A percentile compares a stretch with the other conserved stretches of the same genome.
Conservation (phyloP, 805 yeast species). For the Myxozyma vanderwaltii region DNA sequence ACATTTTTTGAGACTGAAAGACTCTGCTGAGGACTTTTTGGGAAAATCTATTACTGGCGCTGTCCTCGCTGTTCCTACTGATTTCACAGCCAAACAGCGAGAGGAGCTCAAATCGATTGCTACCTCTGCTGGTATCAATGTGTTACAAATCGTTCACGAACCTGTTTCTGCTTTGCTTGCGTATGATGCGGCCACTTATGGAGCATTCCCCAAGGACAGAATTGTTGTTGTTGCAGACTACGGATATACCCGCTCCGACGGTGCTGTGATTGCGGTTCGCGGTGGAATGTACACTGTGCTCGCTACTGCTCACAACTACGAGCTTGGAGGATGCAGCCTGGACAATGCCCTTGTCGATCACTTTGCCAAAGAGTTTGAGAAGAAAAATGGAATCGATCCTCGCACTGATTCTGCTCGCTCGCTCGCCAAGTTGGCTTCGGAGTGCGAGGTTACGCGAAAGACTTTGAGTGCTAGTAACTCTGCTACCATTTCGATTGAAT, state of each 20-base stretch:
- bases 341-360: slow-evolving; percentile 78
- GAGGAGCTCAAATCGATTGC: slow-evolving; percentile 63
- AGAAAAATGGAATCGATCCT: slow-evolving; percentile 81
- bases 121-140: slow-evolving; percentile 70
- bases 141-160: slow-evolving; percentile 86
- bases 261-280: slow-evolving; percentile 88
- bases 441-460: slow-evolving; percentile 81
- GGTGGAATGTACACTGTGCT: slow-evolving; percentile 91
- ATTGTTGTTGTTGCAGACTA: slow-evolving; percentile 91
- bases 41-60: slow-evolving; percentile 80
- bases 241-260: slow-evolving; percentile 95
- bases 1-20: slow-evolving; percentile 77
- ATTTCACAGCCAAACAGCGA: slow-evolving; percentile 75
- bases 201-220: slow-evolving; percentile 56
- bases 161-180: slow-evolving; percentile 91
- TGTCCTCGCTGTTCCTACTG: slow-evolving; percentile 88
- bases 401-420: slow-evolving; percentile 73
- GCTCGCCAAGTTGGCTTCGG: slow-evolving; percentile 81
- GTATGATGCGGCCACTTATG: slow-evolving; percentile 50
- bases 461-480: slow-evolving; percentile 87
- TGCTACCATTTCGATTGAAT: slow-evolving; percentile 90
- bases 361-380: slow-evolving; percentile 92
- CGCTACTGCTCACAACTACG: slow-evolving; percentile 78
- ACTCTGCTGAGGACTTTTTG: slow-evolving; percentile 89
- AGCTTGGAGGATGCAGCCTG: slow-evolving; percentile 84